Evolutionary conservation across 352 stramenopile genomes (phyloP), one percentile per base, ranked within the genome.

Genomic region (Phytophthora pseudosyringae): DNA sequence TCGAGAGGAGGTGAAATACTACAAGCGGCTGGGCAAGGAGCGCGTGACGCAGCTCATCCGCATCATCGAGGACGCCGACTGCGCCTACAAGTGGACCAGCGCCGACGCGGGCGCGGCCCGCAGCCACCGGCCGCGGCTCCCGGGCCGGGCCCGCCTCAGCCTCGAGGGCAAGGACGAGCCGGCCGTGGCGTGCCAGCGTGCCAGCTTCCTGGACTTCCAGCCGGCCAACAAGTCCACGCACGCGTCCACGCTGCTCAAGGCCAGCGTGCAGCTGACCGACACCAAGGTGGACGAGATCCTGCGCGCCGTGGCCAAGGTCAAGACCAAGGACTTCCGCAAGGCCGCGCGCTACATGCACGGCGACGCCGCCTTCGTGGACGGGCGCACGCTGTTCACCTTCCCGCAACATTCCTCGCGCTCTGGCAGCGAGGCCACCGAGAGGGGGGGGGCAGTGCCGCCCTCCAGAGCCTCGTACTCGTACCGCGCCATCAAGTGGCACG

Each of bases 51-150:
- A 91, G 53, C 79, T 94, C 51, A 77, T 90, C 46, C 83, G 85
- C 45, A 89, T 94, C 61, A 82, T 91, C 61, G 80, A 94, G 36
- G 83, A 91, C 56, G 82, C 85, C 59, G 85, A 91, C 58, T 85
- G 76, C 53, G 81, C 78, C 7, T 91, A 91, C 74, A 93, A 91
- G 53, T 92, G 83, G 83, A 81, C 73, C 16, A 68, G 40, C 10
- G 38, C 26, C 10, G 59, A 64, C n/a, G 31, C 51, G 0, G 33
- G 60, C 7, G 15, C 59, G 31, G 31, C 29, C 25, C 59, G 52
- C 12, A 52, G 36, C 32, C 26, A 49, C 16, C 26, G 54, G 16
- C 63, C 63, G 18, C 59, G 64, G 6, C 18, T 72, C 9, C 41
- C 43, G 13, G 48, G 59, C 1, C 59, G 59, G 0, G 12, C 49